These are phyloP conservation scores for Pogostemon cablin DNA, from an alignment of 257 asterid species.

Conservation along the genomic window DNA sequence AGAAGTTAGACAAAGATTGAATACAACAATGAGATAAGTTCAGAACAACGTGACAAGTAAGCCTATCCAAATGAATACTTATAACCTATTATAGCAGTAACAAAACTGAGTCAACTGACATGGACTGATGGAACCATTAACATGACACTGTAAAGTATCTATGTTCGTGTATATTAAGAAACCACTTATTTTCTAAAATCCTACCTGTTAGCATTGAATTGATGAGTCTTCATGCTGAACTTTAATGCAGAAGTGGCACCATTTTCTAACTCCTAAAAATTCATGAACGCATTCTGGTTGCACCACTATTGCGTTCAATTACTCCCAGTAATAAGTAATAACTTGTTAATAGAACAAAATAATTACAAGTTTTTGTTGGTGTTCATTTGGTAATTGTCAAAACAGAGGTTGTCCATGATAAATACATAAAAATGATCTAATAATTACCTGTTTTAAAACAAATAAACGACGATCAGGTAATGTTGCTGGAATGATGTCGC, in stretches of 20 bases:
- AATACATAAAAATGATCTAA: slow-evolving; percentile 14
- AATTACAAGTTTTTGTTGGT: slow-evolving; percentile 9
- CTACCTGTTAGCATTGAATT: slow-evolving; percentile 10
- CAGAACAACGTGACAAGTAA: slow-evolving; percentile 6
- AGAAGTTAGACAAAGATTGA: background rate
- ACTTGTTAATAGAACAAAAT: slow-evolving; percentile 15
- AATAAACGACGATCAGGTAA: slow-evolving; percentile 89
- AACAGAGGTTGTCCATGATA: slow-evolving; percentile 11
- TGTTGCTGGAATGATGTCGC: slow-evolving; percentile 92
- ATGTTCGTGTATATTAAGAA: background rate
- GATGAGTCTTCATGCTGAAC: slow-evolving; percentile 7
- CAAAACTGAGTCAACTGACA: slow-evolving; percentile 12
- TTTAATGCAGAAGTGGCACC: slow-evolving; percentile 16
- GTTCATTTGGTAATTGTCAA: background rate
- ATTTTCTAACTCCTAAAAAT: background rate
- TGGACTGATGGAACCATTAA: slow-evolving; percentile 6
- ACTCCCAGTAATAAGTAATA: background rate
- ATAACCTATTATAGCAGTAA: background rate
- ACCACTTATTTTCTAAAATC: background rate
- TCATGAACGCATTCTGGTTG: background rate
- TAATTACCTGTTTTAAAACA: slow-evolving; percentile 83
- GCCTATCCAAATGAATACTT: slow-evolving; percentile 10
- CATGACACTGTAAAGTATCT: background rate
- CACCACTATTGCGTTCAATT: slow-evolving; percentile 13
- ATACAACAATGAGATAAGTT: slow-evolving; percentile 8